These are phyloP conservation scores for Lipomyces lipofer DNA, from an alignment of 805 yeast genomes.

Conservation along the genomic window DNA sequence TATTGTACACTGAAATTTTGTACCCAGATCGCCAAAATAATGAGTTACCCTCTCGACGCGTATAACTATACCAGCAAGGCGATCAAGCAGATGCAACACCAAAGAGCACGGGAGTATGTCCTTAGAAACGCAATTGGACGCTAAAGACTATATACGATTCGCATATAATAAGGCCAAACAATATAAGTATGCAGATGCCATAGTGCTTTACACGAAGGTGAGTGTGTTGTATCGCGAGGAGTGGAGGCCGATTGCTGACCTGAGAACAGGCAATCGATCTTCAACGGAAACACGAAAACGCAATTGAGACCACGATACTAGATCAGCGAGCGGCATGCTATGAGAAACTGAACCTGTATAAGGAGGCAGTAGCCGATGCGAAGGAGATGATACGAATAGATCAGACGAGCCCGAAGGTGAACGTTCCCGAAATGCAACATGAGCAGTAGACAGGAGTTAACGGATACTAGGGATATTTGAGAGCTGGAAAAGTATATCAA, in stretches of 20 bases:
- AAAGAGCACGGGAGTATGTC: too few species aligned
- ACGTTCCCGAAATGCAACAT: neutral
- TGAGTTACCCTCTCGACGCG: too few species aligned
- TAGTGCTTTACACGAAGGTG: slow-evolving; percentile 13
- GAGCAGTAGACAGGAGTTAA: too few species aligned
- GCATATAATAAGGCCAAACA: slow-evolving; percentile 3
- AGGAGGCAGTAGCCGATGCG: slow-evolving; percentile 9
- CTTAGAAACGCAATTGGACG: too few species aligned
- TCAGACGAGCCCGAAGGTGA: slow-evolving; percentile 5
- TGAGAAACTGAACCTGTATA: slow-evolving; percentile 7
- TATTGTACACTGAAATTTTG: too few species aligned
- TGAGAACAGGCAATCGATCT: slow-evolving; percentile 7
- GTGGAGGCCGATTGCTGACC: neutral
- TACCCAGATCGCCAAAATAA: too few species aligned
- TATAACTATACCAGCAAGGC: too few species aligned
- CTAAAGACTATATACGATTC: neutral
- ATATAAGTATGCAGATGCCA: slow-evolving; percentile 7
- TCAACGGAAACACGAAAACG: neutral
- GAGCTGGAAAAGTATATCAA: slow-evolving; percentile 15
- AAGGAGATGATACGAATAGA: slow-evolving; percentile 4
- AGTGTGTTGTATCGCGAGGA: neutral
- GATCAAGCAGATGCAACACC: too few species aligned
- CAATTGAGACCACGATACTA: neutral
- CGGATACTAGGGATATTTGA: slow-evolving; percentile 23
- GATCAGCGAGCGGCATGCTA: slow-evolving; percentile 21